Conservation (phyloP, 257 asterid species). For the Phtheirospermum japonicum region DNA sequence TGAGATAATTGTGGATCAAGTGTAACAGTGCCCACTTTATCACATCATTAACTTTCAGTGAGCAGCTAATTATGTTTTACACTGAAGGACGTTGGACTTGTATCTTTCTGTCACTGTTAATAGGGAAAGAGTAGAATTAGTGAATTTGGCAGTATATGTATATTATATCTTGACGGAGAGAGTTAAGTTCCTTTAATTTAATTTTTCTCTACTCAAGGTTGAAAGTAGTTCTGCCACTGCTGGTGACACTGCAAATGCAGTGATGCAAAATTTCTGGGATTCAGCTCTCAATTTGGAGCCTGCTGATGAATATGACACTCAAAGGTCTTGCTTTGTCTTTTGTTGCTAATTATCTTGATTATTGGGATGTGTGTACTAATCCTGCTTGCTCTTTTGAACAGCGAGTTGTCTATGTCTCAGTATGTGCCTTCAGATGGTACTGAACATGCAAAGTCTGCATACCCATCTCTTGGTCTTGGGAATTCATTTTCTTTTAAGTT, state of each 20-base stretch:
- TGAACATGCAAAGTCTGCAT: conserved; percentile 59
- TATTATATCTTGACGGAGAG: conserved; percentile 20
- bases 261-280: conserved; percentile 98
- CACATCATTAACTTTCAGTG: background rate
- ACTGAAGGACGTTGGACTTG: background rate
- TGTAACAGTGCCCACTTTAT: too few species aligned
- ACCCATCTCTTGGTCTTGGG: conserved; percentile 78
- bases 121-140: conserved; percentile 6
- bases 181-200: conserved; percentile 19
- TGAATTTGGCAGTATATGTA: conserved; percentile 7
- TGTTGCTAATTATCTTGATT: conserved; percentile 11
- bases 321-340: conserved; percentile 50
- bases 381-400: conserved; percentile 36
- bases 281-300: conserved; percentile 85
- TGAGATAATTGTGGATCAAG: too few species aligned
- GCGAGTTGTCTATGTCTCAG: conserved; percentile 80
- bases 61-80: background rate
- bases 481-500: conserved; percentile 77
- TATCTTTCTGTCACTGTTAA: background rate
- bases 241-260: conserved; percentile 70
- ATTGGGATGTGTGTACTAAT: conserved; percentile 8
- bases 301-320: conserved; percentile 78
- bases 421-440: conserved; percentile 53
- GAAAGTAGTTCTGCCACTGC: conserved; percentile 72
- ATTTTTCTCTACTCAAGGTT: conserved; percentile 61